Evolutionary conservation across 202 grass and related monocot genomes (phyloP).

Genomic region (Digitaria exilis): DNA sequence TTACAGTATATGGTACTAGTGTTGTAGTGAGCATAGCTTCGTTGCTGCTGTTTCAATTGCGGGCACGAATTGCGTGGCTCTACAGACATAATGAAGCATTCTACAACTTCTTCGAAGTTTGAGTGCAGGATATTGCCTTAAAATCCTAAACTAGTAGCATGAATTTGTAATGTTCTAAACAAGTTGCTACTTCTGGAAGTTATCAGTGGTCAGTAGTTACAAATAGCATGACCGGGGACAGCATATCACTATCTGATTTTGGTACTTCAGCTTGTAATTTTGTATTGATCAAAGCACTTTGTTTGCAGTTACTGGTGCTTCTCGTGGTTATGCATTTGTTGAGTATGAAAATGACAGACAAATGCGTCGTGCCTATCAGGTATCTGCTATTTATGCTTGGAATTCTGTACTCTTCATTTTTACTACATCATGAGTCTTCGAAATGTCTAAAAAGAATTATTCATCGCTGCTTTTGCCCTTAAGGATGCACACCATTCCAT

Average conservation of each 20-base stretch:
- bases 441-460: slow-evolving; percentile 11
- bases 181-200: neutral
- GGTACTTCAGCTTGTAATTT: neutral
- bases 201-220: neutral
- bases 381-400: slow-evolving; percentile 1
- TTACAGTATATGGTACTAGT: neutral
- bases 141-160: neutral
- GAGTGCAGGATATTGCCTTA: neutral
- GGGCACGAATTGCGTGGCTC: neutral
- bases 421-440: neutral
- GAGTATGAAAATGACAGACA: slow-evolving; percentile 88
- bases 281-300: neutral
- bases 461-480: slow-evolving; percentile 12
- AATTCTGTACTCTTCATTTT: slow-evolving; percentile 1
- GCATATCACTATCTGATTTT: neutral
- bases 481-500: slow-evolving; percentile 89
- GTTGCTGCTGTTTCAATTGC: neutral
- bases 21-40: neutral
- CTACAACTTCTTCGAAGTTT: neutral
- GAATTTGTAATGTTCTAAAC: neutral
- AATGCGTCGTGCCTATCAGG: slow-evolving; percentile 85
- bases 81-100: neutral
- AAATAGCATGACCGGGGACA: neutral
- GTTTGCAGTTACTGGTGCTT: slow-evolving; percentile 87
- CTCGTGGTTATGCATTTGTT: slow-evolving; percentile 89